phyloP scores from a whole-genome alignment of 2,329 filamentous ascomycete genomes.

The Huntiella abstrusa region DNA sequence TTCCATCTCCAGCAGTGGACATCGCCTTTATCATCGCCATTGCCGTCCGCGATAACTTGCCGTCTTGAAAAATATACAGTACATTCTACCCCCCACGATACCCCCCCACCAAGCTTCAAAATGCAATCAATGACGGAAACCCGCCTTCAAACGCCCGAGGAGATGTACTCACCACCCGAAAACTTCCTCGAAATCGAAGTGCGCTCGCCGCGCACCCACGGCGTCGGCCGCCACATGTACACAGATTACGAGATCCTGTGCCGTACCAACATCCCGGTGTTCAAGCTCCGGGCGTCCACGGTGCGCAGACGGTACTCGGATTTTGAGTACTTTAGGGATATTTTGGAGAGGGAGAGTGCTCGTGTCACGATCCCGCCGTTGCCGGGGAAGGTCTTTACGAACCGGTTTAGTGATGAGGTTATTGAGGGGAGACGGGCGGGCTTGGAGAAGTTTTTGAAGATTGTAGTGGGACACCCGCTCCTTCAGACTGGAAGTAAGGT shows the following conservation, averaged over 20 bases:
- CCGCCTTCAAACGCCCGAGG: conserved; percentile 88
- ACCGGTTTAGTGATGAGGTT: conserved; percentile 93
- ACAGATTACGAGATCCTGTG: conserved; percentile 98
- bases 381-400: conserved; percentile 94
- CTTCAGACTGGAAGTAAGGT: conserved; percentile 97
- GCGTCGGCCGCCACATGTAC: conserved; percentile 90
- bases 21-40: no score
- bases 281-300: conserved; percentile 77
- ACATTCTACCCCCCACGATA: neutral
- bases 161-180: conserved; percentile 95
- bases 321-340: conserved; percentile 97
- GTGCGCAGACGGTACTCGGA: conserved; percentile 92
- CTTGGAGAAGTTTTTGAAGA: conserved; percentile 87
- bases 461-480: conserved; percentile 89
- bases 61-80: neutral
- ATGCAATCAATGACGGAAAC: conserved; percentile 52
- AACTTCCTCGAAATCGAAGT: conserved; percentile 99
- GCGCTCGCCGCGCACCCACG: conserved; percentile 81
- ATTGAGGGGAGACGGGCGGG: conserved; percentile 88
- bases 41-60: neutral
- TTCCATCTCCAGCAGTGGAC: no score
- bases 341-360: conserved; percentile 85
- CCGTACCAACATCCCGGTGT: conserved; percentile 95
- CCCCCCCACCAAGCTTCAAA: conserved; percentile 23
- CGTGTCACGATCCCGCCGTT: conserved; percentile 89